A percentile compares a stretch with the other conserved stretches of the same genome.
Conservation (phyloP, 768 basidiomycete species). For the Russula lepida region DNA sequence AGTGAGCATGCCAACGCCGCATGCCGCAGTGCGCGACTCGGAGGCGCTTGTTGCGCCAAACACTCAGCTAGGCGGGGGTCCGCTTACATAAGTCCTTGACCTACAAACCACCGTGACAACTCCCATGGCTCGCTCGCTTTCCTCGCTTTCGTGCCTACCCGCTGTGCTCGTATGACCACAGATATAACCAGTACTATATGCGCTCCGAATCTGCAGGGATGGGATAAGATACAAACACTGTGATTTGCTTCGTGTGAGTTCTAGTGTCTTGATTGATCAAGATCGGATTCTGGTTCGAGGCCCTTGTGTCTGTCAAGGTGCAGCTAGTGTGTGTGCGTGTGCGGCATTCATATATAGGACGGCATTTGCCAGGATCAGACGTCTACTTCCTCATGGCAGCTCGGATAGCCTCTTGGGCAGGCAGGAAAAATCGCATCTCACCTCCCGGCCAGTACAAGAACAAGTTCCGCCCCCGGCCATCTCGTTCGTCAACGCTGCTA, state of each 20-base stretch:
- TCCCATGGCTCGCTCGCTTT: not conserved
- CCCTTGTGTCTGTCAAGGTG: not conserved
- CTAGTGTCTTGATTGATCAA: not conserved
- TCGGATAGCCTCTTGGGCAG: not conserved
- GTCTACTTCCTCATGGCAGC: conserved; percentile 1
- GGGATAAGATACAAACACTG: not conserved
- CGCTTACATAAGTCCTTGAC: too few species aligned
- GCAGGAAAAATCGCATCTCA: not conserved
- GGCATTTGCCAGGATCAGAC: not conserved
- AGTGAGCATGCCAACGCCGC: not conserved
- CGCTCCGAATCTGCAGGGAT: not conserved
- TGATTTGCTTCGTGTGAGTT: not conserved
- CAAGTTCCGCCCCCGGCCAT: too few species aligned
- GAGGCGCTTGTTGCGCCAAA: not conserved
- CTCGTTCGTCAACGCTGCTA: too few species aligned
- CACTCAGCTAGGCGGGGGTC: too few species aligned
- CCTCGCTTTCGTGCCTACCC: not conserved
- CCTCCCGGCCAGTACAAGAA: too few species aligned
- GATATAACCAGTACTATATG: not conserved
- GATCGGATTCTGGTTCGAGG: not conserved
- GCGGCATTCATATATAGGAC: not conserved
- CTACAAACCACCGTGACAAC: not conserved
- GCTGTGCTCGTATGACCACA: not conserved
- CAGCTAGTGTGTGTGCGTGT: not conserved
- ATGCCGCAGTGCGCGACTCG: too few species aligned